Percentiles rank a stretch among this genome's conserved stretches.
Evolutionary conservation across 805 yeast genomes (phyloP).

Genomic region (Wickerhamiella azymoides): DNA sequence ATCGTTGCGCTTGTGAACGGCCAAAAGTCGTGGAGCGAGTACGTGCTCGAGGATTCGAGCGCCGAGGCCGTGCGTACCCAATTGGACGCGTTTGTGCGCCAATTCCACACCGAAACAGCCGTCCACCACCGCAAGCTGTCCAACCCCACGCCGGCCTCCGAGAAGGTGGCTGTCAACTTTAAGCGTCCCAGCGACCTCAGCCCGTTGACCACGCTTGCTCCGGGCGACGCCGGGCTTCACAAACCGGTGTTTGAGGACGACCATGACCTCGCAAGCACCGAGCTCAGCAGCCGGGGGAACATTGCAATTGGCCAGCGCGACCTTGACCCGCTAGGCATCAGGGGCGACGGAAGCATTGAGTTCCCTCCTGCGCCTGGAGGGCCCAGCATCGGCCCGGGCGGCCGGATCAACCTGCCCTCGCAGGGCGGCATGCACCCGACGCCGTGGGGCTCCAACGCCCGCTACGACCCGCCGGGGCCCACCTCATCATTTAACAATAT

Average conservation of each 20-base stretch:
- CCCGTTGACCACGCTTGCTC: not conserved
- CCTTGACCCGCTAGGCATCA: conserved; percentile 27
- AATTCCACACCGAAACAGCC: conserved; percentile 1
- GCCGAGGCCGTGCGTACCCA: not conserved
- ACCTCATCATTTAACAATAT: not conserved
- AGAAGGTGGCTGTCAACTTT: not conserved
- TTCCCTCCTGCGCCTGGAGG: not conserved
- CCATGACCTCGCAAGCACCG: conserved; percentile 19
- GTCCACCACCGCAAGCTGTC: conserved; percentile 6
- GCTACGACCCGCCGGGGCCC: conserved; percentile 3
- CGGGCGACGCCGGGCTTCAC: conserved; percentile 15
- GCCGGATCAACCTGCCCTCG: not conserved
- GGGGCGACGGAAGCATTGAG: not conserved
- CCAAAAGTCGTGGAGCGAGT: not conserved
- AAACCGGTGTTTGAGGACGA: conserved; percentile 36
- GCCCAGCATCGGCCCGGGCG: conserved; percentile 14
- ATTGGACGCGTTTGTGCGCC: conserved; percentile 3
- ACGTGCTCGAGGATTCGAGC: not conserved
- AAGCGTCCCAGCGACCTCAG: conserved; percentile 1
- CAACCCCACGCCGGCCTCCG: not conserved
- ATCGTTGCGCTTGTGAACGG: conserved; percentile 3
- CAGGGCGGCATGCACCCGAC: conserved; percentile 25
- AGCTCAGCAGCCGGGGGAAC: conserved; percentile 4
- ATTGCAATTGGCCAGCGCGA: conserved; percentile 27
- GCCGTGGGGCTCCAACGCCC: conserved; percentile 8